phyloP scores from a whole-genome alignment of 352 stramenopile species.

The Globisporangium parvum region DNA sequence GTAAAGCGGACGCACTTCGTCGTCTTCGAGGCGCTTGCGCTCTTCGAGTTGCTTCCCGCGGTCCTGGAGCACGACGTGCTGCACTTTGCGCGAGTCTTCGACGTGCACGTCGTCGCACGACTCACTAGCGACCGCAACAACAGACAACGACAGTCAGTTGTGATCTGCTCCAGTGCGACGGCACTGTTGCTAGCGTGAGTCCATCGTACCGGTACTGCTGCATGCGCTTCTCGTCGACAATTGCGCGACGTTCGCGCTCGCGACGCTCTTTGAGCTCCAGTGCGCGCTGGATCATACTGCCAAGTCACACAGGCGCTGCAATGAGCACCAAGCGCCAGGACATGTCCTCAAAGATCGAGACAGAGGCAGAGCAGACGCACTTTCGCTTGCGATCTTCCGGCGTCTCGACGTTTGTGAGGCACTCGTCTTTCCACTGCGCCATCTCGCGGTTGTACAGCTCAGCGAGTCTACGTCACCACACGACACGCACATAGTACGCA shows the following conservation, averaged over 20 bases:
- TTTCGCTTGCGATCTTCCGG: constrained; percentile 75
- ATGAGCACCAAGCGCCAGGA: background rate
- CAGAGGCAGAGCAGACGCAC: constrained; percentile 17
- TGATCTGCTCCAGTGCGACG: background rate
- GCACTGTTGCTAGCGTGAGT: background rate
- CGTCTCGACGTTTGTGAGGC: constrained; percentile 65
- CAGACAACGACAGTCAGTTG: too few relatives aligned
- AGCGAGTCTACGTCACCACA: constrained; percentile 29
- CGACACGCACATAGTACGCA: background rate
- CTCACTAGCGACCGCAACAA: constrained; percentile 27
- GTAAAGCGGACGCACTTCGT: constrained; percentile 26
- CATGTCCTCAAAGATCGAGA: background rate
- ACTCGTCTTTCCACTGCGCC: constrained; percentile 62
- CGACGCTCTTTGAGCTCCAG: constrained; percentile 64
- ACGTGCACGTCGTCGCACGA: constrained; percentile 59
- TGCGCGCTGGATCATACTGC: constrained; percentile 69
- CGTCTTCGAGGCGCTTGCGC: constrained; percentile 27
- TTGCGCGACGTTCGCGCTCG: constrained; percentile 44
- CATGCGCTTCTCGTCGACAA: constrained; percentile 70
- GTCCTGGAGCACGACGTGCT: constrained; percentile 50
- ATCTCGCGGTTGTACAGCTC: constrained; percentile 76
- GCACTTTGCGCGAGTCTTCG: constrained; percentile 59
- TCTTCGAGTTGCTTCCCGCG: constrained; percentile 60
- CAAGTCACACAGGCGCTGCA: background rate
- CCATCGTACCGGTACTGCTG: constrained; percentile 60